Evolutionary conservation across 805 yeast species (phyloP).

Genomic region (Candida ficus): DNA sequence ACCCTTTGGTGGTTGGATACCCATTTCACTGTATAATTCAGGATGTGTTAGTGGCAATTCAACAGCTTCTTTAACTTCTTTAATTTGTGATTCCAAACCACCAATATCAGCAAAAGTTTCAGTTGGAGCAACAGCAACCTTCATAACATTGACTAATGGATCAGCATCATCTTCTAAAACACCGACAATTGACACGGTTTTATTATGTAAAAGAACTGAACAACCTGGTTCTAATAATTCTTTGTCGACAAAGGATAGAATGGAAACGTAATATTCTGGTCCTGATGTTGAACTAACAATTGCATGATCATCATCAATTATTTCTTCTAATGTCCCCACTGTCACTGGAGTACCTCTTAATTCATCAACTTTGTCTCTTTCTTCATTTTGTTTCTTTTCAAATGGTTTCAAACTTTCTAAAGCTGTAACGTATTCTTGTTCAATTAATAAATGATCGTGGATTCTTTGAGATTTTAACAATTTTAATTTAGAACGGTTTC

Average conservation of each 20-base stretch:
- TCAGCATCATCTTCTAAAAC: slow-evolving; percentile 97
- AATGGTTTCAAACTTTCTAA: slow-evolving; percentile 94
- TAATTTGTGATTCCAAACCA: slow-evolving; percentile 92
- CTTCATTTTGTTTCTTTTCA: slow-evolving; percentile 95
- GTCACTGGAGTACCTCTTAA: slow-evolving; percentile 95
- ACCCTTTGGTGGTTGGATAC: slow-evolving; percentile 97
- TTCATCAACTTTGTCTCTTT: slow-evolving; percentile 90
- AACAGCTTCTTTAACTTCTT: slow-evolving; percentile 96
- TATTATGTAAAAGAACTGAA: slow-evolving; percentile 90
- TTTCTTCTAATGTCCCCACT: slow-evolving; percentile 93
- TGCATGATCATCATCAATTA: slow-evolving; percentile 98
- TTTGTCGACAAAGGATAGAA: slow-evolving; percentile 94
- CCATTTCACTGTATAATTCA: slow-evolving; percentile 96
- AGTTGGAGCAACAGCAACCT: slow-evolving; percentile 94
- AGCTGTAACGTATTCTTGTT: slow-evolving; percentile 92
- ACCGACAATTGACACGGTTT: slow-evolving; percentile 94
- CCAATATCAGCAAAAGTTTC: slow-evolving; percentile 97
- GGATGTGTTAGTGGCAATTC: slow-evolving; percentile 96
- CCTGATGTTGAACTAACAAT: slow-evolving; percentile 95
- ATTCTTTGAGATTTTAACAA: slow-evolving; percentile 90
- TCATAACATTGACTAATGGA: slow-evolving; percentile 97
- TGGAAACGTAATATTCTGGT: slow-evolving; percentile 95
- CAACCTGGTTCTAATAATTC: slow-evolving; percentile 96
- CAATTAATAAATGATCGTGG: slow-evolving; percentile 90
- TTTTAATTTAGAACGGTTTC: slow-evolving; percentile 89